Evolutionary conservation across 352 stramenopile genomes (phyloP).

Genomic region (Aphanomyces euteiches): DNA sequence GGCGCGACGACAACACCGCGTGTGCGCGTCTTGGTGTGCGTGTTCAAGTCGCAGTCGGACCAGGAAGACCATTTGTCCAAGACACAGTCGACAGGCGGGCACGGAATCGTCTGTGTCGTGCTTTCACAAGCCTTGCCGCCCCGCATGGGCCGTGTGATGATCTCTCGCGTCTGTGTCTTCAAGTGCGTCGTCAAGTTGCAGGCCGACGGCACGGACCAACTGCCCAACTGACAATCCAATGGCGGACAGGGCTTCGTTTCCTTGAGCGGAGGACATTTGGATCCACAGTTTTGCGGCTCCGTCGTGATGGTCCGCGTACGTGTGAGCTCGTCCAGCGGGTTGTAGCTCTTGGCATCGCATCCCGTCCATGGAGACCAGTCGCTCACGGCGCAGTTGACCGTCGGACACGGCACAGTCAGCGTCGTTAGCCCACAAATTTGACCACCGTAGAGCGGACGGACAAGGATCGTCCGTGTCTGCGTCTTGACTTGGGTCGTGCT

Average conservation of each 20-base stretch:
- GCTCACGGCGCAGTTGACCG: constrained; percentile 46
- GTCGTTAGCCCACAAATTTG: constrained; percentile 33
- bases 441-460: constrained; percentile 45
- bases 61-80: constrained; percentile 51
- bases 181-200: background rate
- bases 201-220: constrained; percentile 39
- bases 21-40: constrained; percentile 34
- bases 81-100: constrained; percentile 45
- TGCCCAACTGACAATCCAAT: constrained; percentile 38
- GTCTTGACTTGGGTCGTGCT: constrained; percentile 35
- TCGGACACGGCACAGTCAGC: constrained; percentile 40
- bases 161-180: background rate
- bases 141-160: background rate
- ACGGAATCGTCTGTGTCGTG: constrained; percentile 26
- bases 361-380: constrained; percentile 49
- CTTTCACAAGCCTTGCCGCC: background rate
- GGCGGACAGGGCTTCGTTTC: constrained; percentile 32
- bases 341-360: constrained; percentile 41
- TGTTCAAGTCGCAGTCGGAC: constrained; percentile 41
- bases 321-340: constrained; percentile 9
- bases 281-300: constrained; percentile 26
- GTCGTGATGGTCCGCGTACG: background rate
- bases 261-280: constrained; percentile 40
- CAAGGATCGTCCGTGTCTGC: constrained; percentile 40
- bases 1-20: constrained; percentile 35